phyloP scores from a whole-genome alignment of 345 rosid genomes.

The Lenwebbia sp. region DNA sequence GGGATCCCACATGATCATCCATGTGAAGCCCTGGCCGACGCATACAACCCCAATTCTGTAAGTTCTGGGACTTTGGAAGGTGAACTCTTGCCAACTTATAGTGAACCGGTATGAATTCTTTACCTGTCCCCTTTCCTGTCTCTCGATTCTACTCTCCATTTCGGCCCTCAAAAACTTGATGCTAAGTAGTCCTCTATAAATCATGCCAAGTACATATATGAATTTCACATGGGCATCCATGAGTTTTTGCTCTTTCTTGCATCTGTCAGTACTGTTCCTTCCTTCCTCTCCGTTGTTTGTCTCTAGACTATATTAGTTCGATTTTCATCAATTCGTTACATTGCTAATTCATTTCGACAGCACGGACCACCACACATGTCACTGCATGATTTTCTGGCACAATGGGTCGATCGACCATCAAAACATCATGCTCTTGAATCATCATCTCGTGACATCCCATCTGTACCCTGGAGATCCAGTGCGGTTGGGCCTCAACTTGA shows the following conservation, averaged over 20 bases:
- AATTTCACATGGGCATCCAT: neutral
- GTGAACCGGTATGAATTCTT: neutral
- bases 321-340: neutral
- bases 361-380: neutral
- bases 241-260: neutral
- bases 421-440: too few species aligned
- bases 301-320: neutral
- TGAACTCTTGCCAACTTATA: neutral
- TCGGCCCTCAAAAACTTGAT: neutral
- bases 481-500: neutral
- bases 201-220: too few species aligned
- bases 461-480: neutral
- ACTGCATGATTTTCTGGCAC: neutral
- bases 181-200: neutral
- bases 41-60: neutral
- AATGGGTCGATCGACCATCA: neutral
- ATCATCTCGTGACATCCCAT: neutral
- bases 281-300: neutral
- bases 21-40: neutral
- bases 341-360: neutral
- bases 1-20: neutral
- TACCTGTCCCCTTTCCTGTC: neutral
- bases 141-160: neutral
- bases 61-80: neutral
- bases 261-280: neutral